These are phyloP conservation scores for Collybia mongolica DNA, from an alignment of 768 basidiomycete genomes.

Conservation along the genomic window DNA sequence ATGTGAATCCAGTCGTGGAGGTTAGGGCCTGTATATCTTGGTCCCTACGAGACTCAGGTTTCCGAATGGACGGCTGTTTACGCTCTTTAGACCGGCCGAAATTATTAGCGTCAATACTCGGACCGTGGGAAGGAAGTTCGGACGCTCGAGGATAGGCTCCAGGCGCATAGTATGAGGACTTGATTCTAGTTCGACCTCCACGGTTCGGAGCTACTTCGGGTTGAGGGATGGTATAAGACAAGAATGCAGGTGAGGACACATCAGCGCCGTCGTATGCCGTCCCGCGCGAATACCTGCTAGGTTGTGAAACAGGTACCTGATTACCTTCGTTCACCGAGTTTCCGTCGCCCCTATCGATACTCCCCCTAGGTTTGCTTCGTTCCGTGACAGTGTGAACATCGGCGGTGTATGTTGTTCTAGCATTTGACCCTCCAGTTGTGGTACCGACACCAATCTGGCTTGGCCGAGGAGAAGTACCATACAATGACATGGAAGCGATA, in stretches of 20 bases:
- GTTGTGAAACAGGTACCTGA: constrained; percentile 16
- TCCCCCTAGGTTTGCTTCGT: constrained; percentile 34
- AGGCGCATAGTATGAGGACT: constrained; percentile 64
- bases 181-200: constrained; percentile 64
- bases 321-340: constrained; percentile 15
- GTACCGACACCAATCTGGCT: constrained; percentile 28
- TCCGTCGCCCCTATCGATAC: constrained; percentile 18
- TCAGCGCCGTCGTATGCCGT: constrained; percentile 58
- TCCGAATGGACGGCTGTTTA: constrained; percentile 25
- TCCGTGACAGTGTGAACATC: constrained; percentile 39
- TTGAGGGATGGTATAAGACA: constrained; percentile 19
- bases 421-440: constrained; percentile 27
- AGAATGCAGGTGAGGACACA: constrained; percentile 41
- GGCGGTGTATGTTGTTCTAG: constrained; percentile 33
- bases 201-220: constrained; percentile 20
- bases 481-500: constrained; percentile 45
- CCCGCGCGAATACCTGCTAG: constrained; percentile 30
- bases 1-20: constrained; percentile 34
- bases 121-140: constrained; percentile 25
- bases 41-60: constrained; percentile 43
- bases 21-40: constrained; percentile 35
- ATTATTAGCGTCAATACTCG: constrained; percentile 15
- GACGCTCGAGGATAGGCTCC: constrained; percentile 56
- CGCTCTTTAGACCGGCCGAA: constrained; percentile 6
- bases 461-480: constrained; percentile 40